Base-by-base conservation (phyloP, 2,329 filamentous ascomycete species). In the Fusarium goolgardi region DNA sequence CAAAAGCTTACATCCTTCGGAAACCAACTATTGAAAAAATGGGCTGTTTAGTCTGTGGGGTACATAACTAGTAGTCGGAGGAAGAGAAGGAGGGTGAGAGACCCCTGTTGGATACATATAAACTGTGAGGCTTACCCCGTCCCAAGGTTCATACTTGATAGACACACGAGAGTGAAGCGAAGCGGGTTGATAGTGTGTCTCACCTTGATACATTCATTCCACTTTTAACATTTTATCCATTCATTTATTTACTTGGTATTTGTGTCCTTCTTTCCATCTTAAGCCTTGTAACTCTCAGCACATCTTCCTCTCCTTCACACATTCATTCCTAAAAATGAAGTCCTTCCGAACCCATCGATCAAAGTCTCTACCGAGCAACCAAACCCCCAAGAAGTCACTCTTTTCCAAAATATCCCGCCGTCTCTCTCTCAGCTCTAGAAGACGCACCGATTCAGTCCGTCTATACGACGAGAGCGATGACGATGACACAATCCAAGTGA, bases 401-500 rank as follows among this genome's bases (percentile, higher is more conserved):
- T 45, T 70, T 44, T 56, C 63, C 9, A 64, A 34, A 16, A 53
- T 70, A 25, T 37, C 54, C 32, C 63, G 49, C n/a, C 67, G 67
- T 11, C 47, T 70, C n/a, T 67, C 67, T 7, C 53, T 69, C 15
- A 51, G 47, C 21, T 32, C 59, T 18, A 59, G 51, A 18, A 59
- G 39, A 15, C 67, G 45, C 4, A 39, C 54, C 32, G 46, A 54
- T 23, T 60, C 63, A n/a, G 37, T 67, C 37, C 67, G 63, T 20
- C 18, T 67, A 16, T 47, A 52, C 25, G 67, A 70, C 9, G 58
- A 70, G 3, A 63, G 60, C n/a, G 58, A 70, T 13, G 46, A 69
- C 11, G 51, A 63, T 18, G 23, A 47, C 25, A 53, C 53, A 32
- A 13, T 50, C 6, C 57, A 43, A 23, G 62, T 46, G 21, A 39